Evolutionary conservation across 345 rosid genomes (phyloP).

Genomic region (Lagerstroemia speciosa): DNA sequence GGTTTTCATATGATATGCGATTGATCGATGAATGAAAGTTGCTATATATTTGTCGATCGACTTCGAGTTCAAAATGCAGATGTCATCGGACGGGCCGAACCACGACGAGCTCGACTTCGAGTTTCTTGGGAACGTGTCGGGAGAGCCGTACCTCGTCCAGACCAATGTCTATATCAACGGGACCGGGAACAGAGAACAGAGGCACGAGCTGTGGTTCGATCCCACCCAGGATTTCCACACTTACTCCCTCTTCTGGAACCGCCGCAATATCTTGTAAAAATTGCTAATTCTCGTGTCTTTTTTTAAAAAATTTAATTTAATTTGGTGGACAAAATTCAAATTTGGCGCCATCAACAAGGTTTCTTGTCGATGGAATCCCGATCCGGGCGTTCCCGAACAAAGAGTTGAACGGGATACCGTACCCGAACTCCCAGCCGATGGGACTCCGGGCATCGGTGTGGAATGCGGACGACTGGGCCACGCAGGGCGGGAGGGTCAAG

Average conservation of each 20-base stretch:
- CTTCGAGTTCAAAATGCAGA: conserved; percentile 2
- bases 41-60: too few relatives aligned
- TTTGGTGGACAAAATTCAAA: background rate
- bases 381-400: conserved; percentile 24
- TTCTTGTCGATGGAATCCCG: conserved; percentile 33
- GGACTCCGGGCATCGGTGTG: conserved; percentile 35
- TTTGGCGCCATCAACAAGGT: conserved; percentile 12
- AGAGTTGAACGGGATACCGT: conserved; percentile 31
- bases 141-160: conserved; percentile 22
- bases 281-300: background rate
- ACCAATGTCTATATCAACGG: conserved; percentile 17
- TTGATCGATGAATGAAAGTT: background rate
- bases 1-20: too few relatives aligned
- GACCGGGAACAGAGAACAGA: conserved; percentile 18
- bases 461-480: conserved; percentile 46
- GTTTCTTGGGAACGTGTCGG: conserved; percentile 16
- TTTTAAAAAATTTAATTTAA: background rate
- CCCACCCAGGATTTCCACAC: conserved; percentile 14
- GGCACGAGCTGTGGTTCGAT: conserved; percentile 18
- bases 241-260: conserved; percentile 19
- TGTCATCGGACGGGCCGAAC: conserved; percentile 18
- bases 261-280: conserved; percentile 9
- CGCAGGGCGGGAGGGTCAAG: conserved; percentile 35
- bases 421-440: conserved; percentile 31
- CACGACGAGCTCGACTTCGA: conserved; percentile 23